Evolutionary conservation across 192 early-diverging fungal species (phyloP).

Genomic region (Haplosporangium gracile): DNA sequence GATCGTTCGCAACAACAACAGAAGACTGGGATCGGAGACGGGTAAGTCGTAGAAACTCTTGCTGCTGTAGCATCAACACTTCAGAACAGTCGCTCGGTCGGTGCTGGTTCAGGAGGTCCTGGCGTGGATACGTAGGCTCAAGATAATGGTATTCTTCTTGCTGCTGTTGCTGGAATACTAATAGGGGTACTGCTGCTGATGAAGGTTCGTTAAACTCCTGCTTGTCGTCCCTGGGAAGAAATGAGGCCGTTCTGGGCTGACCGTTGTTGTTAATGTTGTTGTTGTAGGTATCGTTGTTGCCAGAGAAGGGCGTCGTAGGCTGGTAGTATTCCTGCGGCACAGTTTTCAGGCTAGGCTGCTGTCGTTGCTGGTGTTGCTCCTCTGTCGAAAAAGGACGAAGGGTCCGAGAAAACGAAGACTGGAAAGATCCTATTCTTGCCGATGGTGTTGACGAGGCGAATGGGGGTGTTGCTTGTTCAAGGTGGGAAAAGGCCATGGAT

Average conservation of each 20-base stretch:
- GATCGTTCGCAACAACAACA: not conserved
- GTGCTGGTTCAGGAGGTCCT: constrained; percentile 2
- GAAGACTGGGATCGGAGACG: constrained; percentile 25
- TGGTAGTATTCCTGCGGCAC: not conserved
- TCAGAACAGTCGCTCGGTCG: constrained; percentile 35
- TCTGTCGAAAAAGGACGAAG: not conserved
- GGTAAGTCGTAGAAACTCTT: constrained; percentile 37
- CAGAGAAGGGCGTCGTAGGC: not conserved
- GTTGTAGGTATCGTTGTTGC: not conserved
- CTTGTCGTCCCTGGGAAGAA: not conserved
- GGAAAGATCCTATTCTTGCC: not conserved
- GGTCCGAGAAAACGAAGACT: not conserved
- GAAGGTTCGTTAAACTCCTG: not conserved
- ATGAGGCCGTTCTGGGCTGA: not conserved
- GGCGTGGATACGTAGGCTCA: not conserved
- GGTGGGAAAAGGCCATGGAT: not conserved
- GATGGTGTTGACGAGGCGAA: not conserved
- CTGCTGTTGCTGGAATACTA: not conserved
- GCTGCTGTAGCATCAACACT: constrained; percentile 35
- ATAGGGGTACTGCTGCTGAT: not conserved
- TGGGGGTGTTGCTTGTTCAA: not conserved
- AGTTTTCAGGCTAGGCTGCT: not conserved
- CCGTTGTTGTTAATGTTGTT: not conserved
- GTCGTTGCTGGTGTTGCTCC: not conserved
- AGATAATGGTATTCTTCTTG: not conserved